Percentiles rank a stretch among this genome's conserved stretches.
Conservation (phyloP, 345 rosid genomes). For the Sonneratia alba region DNA sequence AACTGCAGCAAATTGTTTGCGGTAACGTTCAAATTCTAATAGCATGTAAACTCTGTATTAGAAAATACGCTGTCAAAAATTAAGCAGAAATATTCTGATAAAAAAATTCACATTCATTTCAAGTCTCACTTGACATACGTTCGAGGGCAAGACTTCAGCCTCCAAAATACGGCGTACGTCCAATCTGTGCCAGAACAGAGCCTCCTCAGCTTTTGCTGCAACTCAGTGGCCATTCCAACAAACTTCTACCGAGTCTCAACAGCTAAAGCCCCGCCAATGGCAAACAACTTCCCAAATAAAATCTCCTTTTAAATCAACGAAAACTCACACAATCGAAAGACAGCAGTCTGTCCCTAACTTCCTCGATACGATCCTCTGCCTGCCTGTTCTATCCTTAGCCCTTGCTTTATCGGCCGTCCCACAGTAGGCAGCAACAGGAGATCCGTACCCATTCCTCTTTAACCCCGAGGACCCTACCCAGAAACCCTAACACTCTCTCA, state of each 20-base stretch:
- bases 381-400: conserved; percentile 81
- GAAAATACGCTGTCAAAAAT: not conserved
- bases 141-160: conserved; percentile 64
- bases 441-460: conserved; percentile 71
- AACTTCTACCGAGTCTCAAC: not conserved
- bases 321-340: conserved; percentile 14
- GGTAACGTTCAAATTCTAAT: not conserved
- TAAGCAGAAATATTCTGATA: not conserved
- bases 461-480: conserved; percentile 4
- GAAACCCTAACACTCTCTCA: conserved; percentile 6
- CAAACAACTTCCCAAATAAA: not conserved
- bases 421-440: conserved; percentile 63
- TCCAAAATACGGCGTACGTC: conserved; percentile 90
- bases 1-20: not conserved
- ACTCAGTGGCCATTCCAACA: conserved; percentile 41
- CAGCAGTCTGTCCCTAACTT: conserved; percentile 41
- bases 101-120: not conserved
- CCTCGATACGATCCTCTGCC: conserved; percentile 97
- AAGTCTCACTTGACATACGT: conserved; percentile 33
- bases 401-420: conserved; percentile 71
- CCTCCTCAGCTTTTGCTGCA: conserved; percentile 51
- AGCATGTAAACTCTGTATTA: not conserved
- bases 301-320: not conserved
- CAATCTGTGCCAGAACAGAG: conserved; percentile 70
- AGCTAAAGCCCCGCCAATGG: conserved; percentile 4